A percentile compares a stretch with the other conserved stretches of the same genome.
These are phyloP conservation scores for Paramecium sexaurelia DNA, from an alignment of 73 alveolate genomes.

Conservation along the genomic window DNA sequence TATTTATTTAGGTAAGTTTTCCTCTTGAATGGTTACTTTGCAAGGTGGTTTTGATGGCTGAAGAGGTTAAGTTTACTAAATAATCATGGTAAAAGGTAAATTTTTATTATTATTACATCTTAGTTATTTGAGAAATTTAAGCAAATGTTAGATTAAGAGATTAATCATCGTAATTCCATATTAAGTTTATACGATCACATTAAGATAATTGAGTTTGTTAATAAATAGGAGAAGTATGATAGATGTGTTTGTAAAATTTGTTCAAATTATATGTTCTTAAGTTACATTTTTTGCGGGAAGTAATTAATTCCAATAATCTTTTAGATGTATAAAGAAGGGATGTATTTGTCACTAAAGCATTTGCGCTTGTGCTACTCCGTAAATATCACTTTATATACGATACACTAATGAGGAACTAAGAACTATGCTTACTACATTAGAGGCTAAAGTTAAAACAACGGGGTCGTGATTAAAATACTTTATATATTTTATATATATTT, in stretches of 20 bases:
- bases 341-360: constrained; percentile 59
- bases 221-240: constrained; percentile 65
- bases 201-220: constrained; percentile 46
- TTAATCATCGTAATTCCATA: constrained; percentile 14
- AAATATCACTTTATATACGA: constrained; percentile 45
- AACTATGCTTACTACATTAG: background rate
- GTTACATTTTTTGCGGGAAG: constrained; percentile 65
- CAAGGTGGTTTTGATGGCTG: background rate
- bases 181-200: constrained; percentile 35
- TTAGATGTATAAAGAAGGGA: constrained; percentile 62
- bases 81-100: background rate
- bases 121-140: constrained; percentile 49
- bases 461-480: background rate
- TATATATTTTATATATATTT: background rate
- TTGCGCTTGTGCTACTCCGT: constrained; percentile 53
- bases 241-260: constrained; percentile 65
- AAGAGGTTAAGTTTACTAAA: background rate
- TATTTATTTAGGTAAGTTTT: constrained; percentile 29
- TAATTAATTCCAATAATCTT: background rate
- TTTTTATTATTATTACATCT: background rate
- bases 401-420: constrained; percentile 42
- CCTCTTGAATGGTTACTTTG: constrained; percentile 42
- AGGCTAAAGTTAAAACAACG: background rate
- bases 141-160: constrained; percentile 19
- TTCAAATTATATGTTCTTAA: constrained; percentile 42